These are phyloP conservation scores for Floccularia luteovirens DNA, from an alignment of 768 basidiomycete genomes.

Conservation along the genomic window DNA sequence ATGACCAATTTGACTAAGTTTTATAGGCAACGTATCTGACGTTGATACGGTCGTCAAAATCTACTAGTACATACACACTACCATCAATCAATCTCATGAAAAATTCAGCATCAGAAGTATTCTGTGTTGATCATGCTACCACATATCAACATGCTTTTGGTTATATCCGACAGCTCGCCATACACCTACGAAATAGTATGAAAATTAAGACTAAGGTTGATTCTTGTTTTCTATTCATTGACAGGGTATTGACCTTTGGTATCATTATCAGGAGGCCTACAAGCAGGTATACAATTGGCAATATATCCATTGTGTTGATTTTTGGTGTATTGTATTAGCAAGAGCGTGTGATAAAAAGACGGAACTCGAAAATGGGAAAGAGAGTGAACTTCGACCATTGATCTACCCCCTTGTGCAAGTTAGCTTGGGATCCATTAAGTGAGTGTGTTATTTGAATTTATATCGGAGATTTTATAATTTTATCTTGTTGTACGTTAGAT, in stretches of 20 bases:
- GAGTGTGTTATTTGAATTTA: constrained; percentile 18
- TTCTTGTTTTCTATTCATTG: constrained; percentile 1
- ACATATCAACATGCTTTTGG: constrained; percentile 95
- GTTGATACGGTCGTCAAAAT: constrained; percentile 76
- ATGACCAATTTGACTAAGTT: not conserved
- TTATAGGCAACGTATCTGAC: constrained; percentile 80
- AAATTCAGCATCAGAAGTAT: constrained; percentile 92
- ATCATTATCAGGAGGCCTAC: constrained; percentile 64
- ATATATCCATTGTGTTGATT: constrained; percentile 91
- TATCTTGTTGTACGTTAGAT: constrained; percentile 49
- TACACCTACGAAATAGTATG: constrained; percentile 87
- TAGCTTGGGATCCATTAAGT: constrained; percentile 89
- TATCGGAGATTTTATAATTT: constrained; percentile 7
- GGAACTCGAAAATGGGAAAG: constrained; percentile 41
- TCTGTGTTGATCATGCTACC: constrained; percentile 62
- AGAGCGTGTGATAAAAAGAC: constrained; percentile 64
- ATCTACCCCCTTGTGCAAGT: constrained; percentile 97
- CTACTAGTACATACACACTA: constrained; percentile 79
- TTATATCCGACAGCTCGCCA: constrained; percentile 91
- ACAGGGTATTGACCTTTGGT: constrained; percentile 1
- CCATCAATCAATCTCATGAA: constrained; percentile 96
- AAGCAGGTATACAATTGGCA: constrained; percentile 99
- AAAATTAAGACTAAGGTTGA: constrained; percentile 76
- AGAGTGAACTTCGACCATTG: constrained; percentile 78
- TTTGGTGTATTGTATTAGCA: constrained; percentile 88